These are phyloP conservation scores for Coelastrella sp. DNA, from an alignment of 139 green algal genomes.

Conservation along the genomic window DNA sequence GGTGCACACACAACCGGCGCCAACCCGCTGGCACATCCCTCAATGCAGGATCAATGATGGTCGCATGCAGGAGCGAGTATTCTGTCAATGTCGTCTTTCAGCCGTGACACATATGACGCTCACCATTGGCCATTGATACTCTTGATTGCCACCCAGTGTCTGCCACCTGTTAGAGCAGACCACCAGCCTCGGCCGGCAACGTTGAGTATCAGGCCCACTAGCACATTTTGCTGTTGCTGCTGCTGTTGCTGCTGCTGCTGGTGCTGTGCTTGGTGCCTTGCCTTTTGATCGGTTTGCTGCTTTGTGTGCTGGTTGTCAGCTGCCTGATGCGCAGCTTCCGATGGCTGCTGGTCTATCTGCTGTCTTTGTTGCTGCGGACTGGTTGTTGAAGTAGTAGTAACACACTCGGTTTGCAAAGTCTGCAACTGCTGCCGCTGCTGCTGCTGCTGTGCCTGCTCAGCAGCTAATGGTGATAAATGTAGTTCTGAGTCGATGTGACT, in stretches of 20 bases:
- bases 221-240: neutral
- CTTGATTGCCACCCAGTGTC: slow-evolving; percentile 54
- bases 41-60: neutral
- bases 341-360: neutral
- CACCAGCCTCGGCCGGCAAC: neutral
- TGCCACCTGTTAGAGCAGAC: neutral
- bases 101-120: neutral
- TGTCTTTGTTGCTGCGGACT: neutral
- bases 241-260: neutral
- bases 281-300: neutral
- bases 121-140: slow-evolving; percentile 32
- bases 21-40: no score
- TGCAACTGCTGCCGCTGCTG: neutral
- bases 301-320: neutral
- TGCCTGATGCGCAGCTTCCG: neutral
- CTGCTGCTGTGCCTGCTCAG: neutral
- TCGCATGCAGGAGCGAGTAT: neutral
- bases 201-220: slow-evolving; percentile 51
- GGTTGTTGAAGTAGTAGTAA: neutral
- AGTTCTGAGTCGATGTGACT: neutral
- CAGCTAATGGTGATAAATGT: neutral
- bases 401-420: neutral
- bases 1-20: no score
- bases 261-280: neutral
- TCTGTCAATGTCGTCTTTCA: neutral